phyloP scores from a whole-genome alignment of 208 protist species.

The Wallacemonas sp. region DNA sequence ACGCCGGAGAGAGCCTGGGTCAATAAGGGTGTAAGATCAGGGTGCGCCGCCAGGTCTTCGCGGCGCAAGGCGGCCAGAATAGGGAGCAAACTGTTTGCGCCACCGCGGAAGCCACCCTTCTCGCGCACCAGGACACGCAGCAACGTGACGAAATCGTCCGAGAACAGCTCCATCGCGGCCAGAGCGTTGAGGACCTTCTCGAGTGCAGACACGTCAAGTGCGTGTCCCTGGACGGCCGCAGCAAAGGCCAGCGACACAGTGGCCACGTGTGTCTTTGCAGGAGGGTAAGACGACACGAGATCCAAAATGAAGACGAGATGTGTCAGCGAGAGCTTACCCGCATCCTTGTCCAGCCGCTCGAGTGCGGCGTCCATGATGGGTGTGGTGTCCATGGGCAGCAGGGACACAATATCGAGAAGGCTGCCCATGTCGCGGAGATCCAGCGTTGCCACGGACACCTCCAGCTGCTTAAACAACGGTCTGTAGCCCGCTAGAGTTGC shows the following conservation, averaged over 20 bases:
- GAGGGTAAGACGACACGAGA: constrained; percentile 78
- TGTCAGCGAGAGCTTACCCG: constrained; percentile 53
- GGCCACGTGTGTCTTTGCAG: constrained; percentile 58
- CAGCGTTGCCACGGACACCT: constrained; percentile 35
- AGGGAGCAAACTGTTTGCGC: neutral
- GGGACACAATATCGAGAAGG: constrained; percentile 69
- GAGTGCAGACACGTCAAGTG: constrained; percentile 52
- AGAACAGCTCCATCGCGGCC: constrained; percentile 57
- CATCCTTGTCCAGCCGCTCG: constrained; percentile 54
- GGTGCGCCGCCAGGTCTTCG: neutral
- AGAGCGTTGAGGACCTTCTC: constrained; percentile 64
- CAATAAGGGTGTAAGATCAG: neutral
- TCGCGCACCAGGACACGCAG: constrained; percentile 34
- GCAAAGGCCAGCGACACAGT: constrained; percentile 73
- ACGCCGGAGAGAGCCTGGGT: neutral
- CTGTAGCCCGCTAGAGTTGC: constrained; percentile 58
- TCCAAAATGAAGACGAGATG: constrained; percentile 56
- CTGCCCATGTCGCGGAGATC: constrained; percentile 43
- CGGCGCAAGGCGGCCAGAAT: neutral
- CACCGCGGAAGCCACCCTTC: constrained; percentile 62
- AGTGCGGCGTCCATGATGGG: constrained; percentile 57
- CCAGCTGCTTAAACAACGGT: constrained; percentile 31
- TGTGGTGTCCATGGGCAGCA: constrained; percentile 50
- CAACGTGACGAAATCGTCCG: constrained; percentile 80
- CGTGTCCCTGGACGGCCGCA: constrained; percentile 43